Evolutionary conservation across 2,329 filamentous ascomycete species (phyloP).

Genomic region (Cladophialophora exuberans): DNA sequence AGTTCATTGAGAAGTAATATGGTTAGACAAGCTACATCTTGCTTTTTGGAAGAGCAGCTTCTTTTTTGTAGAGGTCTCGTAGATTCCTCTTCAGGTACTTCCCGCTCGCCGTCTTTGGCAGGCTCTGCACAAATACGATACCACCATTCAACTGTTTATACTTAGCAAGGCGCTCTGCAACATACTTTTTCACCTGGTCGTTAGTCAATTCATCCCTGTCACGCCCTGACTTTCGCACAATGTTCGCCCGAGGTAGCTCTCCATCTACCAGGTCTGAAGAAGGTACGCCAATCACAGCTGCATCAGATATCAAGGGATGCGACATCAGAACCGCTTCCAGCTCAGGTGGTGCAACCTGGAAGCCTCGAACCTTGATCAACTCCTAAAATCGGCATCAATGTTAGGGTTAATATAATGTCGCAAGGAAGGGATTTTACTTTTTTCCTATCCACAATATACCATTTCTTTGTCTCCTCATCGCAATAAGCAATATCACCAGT

Average conservation of each 20-base stretch:
- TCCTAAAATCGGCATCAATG: constrained; percentile 1
- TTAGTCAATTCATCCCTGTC: constrained; percentile 43
- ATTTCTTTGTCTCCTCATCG: constrained; percentile 17
- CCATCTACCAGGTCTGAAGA: constrained; percentile 12
- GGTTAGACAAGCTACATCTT: not conserved
- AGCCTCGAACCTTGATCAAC: constrained; percentile 37
- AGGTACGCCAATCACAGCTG: constrained; percentile 53
- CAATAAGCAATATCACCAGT: constrained; percentile 60
- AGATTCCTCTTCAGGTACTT: constrained; percentile 44
- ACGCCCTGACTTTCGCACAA: constrained; percentile 41
- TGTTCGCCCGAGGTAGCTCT: constrained; percentile 25
- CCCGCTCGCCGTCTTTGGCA: constrained; percentile 54
- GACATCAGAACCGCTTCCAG: constrained; percentile 50
- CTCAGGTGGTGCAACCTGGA: constrained; percentile 58
- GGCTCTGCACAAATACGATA: constrained; percentile 51
- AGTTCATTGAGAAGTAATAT: no score
- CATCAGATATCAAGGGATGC: constrained; percentile 53
- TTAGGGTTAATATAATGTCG: no score
- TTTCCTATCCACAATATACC: constrained; percentile 26
- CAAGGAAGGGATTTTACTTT: constrained; percentile 13
- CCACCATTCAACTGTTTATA: constrained; percentile 64
- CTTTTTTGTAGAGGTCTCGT: constrained; percentile 13
- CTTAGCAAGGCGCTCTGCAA: constrained; percentile 53
- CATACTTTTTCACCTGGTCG: constrained; percentile 45
- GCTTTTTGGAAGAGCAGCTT: not conserved